A percentile compares a stretch with the other conserved stretches of the same genome.
Evolutionary conservation across 2,329 filamentous ascomycete genomes (phyloP).

Genomic region (Trichoderma gracile): DNA sequence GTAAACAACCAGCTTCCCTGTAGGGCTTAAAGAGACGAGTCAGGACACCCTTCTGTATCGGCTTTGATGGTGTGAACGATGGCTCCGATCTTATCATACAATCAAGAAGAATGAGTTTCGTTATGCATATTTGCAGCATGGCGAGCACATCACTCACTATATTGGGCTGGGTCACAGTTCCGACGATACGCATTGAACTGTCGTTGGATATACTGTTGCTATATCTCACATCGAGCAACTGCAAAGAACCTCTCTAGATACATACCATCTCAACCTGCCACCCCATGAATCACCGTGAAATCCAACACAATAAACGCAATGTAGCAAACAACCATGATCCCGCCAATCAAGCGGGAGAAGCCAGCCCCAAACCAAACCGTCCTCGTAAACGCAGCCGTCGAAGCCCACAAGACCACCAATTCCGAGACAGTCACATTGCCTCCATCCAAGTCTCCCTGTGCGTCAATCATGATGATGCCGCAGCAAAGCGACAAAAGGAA

Average conservation of each 20-base stretch:
- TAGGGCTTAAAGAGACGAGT: neutral
- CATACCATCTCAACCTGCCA: neutral
- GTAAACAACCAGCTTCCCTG: neutral
- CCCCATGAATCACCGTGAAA: neutral
- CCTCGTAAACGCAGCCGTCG: neutral
- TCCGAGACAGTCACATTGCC: neutral
- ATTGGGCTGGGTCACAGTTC: too few relatives aligned
- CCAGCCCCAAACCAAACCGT: conserved; percentile 4
- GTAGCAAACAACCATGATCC: neutral
- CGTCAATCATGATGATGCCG: conserved; percentile 36
- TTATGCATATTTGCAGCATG: too few relatives aligned
- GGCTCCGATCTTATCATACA: too few relatives aligned
- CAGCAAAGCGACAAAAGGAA: conserved; percentile 54
- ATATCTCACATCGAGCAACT: too few relatives aligned
- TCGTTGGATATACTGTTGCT: too few relatives aligned
- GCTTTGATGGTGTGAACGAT: too few relatives aligned
- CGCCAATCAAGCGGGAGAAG: neutral
- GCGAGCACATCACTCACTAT: too few relatives aligned
- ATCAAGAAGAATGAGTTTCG: too few relatives aligned
- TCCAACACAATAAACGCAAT: conserved; percentile 28
- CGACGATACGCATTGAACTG: too few relatives aligned
- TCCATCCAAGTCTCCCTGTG: neutral
- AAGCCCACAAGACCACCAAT: neutral
- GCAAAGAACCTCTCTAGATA: neutral
- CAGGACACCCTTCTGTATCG: too few relatives aligned